These are phyloP conservation scores for Quercus phellos DNA, from an alignment of 331 rosid species.

Conservation along the genomic window DNA sequence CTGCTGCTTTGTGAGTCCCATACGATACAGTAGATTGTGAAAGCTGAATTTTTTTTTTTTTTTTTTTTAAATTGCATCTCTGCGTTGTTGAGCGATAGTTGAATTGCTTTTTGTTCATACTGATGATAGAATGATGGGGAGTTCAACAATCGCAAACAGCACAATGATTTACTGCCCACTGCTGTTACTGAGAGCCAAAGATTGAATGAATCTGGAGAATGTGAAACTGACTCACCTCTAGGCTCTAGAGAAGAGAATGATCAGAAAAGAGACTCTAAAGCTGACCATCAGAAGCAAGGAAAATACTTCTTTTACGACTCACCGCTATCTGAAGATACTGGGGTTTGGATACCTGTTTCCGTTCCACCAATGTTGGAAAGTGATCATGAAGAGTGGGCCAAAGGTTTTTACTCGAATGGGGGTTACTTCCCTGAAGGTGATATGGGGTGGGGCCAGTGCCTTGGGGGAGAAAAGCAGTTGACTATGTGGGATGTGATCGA, in stretches of 20 bases:
- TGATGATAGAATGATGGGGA: conserved; percentile 40
- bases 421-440: conserved; percentile 90
- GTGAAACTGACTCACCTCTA: conserved; percentile 29
- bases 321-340: conserved; percentile 76
- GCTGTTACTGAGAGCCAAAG: conserved; percentile 9
- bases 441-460: conserved; percentile 70
- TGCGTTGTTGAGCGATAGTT: background rate
- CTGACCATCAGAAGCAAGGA: conserved; percentile 34
- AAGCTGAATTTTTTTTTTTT: background rate
- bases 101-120: conserved; percentile 10
- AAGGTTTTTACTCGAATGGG: conserved; percentile 61
- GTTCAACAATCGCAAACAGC: conserved; percentile 20
- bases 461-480: conserved; percentile 76
- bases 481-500: conserved; percentile 96
- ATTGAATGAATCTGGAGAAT: conserved; percentile 18
- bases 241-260: conserved; percentile 25
- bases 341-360: conserved; percentile 97
- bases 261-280: conserved; percentile 24
- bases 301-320: conserved; percentile 72
- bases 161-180: conserved; percentile 16
- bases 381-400: conserved; percentile 65
- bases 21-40: background rate
- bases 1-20: background rate
- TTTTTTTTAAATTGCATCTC: background rate
- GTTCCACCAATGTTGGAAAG: conserved; percentile 91